Percentiles rank a stretch among this genome's conserved stretches.
These are phyloP conservation scores for Ophiocordyceps australis DNA, from an alignment of 2,329 filamentous ascomycete genomes.

Conservation along the genomic window DNA sequence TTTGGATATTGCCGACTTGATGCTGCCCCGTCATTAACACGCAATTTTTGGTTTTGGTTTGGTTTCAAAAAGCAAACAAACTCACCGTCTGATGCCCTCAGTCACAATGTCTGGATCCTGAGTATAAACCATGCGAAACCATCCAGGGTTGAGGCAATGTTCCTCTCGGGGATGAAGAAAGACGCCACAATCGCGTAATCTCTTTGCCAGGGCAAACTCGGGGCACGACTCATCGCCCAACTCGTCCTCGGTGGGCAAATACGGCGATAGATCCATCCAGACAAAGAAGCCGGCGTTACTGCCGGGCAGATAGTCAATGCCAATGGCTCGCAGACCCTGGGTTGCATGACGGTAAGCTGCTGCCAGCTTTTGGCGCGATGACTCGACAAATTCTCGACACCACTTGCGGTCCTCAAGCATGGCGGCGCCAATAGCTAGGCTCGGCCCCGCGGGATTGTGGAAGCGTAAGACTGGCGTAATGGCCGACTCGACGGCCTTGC, in stretches of 20 bases:
- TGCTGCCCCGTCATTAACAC: constrained; percentile 1
- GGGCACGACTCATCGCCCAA: constrained; percentile 11
- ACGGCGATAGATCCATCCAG: constrained; percentile 30
- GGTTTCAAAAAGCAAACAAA: neutral
- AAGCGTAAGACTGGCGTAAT: constrained; percentile 23
- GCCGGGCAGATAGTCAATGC: constrained; percentile 22
- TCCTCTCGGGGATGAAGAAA: constrained; percentile 29
- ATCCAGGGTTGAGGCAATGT: constrained; percentile 25
- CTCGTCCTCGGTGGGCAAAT: constrained; percentile 11
- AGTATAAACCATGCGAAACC: constrained; percentile 34
- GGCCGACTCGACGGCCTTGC: constrained; percentile 11
- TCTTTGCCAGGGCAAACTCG: constrained; percentile 25
- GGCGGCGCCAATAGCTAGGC: constrained; percentile 20
- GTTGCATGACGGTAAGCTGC: constrained; percentile 20
- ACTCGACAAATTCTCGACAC: constrained; percentile 21
- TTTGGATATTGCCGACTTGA: constrained; percentile 3
- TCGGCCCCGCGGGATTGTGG: constrained; percentile 24
- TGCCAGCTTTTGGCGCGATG: constrained; percentile 18
- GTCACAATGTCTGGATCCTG: constrained; percentile 15
- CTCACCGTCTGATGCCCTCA: constrained; percentile 17
- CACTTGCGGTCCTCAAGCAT: constrained; percentile 27
- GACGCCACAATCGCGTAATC: constrained; percentile 24
- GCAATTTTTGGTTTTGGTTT: too few species aligned
- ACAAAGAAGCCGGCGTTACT: constrained; percentile 41
- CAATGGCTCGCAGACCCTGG: constrained; percentile 15